Percentiles rank a stretch among this genome's conserved stretches.
Evolutionary conservation across 164 flowering plant species (phyloP).

Genomic region (Chimonanthus salicifolius): DNA sequence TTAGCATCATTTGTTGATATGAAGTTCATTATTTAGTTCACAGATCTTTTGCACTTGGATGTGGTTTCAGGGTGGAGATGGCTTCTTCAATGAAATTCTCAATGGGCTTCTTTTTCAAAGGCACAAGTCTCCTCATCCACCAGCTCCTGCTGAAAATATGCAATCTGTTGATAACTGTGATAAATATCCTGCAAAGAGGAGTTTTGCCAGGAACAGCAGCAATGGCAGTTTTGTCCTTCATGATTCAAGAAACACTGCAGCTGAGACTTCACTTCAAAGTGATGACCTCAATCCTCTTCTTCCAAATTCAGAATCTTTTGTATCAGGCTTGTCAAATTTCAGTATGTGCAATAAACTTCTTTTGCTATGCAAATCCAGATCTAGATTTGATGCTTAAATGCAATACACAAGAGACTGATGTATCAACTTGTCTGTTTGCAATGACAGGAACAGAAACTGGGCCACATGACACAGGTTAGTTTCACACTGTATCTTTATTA

Average conservation of each 20-base stretch:
- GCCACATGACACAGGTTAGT: constrained; percentile 40
- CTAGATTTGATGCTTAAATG: constrained; percentile 12
- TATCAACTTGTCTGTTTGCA: constrained; percentile 16
- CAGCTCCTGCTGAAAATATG: constrained; percentile 52
- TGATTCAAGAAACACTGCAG: constrained; percentile 21
- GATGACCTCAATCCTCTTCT: constrained; percentile 55
- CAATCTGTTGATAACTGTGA: constrained; percentile 22
- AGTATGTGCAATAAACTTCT: constrained; percentile 31
- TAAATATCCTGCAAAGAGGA: constrained; percentile 1
- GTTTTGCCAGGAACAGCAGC: not conserved
- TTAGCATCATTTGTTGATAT: not conserved
- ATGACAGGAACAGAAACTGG: constrained; percentile 36
- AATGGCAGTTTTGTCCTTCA: constrained; percentile 11
- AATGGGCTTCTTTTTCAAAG: constrained; percentile 74
- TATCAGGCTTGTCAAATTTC: constrained; percentile 20
- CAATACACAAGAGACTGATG: constrained; percentile 11
- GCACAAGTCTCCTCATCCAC: constrained; percentile 73
- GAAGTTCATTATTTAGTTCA: not conserved
- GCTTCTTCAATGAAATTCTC: constrained; percentile 90
- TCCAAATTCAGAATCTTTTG: constrained; percentile 22
- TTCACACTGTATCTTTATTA: constrained; percentile 3
- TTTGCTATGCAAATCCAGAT: not conserved
- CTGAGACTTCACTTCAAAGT: constrained; percentile 26
- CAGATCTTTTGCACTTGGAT: not conserved
- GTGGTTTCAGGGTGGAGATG: constrained; percentile 88